Conservation (phyloP, 495 filamentous ascomycete species). For the Terfezia claveryi region DNA sequence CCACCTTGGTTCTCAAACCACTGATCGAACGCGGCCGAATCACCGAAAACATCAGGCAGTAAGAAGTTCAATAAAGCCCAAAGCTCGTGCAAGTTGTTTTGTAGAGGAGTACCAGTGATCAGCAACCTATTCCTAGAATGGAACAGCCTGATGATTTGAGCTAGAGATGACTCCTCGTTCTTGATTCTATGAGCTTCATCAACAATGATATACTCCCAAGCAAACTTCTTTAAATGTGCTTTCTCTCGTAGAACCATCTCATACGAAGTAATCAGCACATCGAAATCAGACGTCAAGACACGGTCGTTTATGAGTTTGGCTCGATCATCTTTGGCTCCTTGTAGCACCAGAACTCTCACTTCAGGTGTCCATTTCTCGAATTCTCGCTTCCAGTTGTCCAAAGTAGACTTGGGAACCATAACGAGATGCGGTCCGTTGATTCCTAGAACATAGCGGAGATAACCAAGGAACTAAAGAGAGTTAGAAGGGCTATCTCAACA, state of each 20-base stretch:
- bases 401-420: conserved; percentile 85
- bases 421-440: conserved; percentile 88
- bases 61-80: conserved; percentile 97
- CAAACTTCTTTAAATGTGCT: conserved; percentile 84
- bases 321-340: conserved; percentile 88
- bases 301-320: conserved; percentile 74
- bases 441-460: conserved; percentile 69
- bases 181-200: conserved; percentile 99
- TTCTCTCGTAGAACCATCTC: conserved; percentile 95
- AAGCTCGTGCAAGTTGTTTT: conserved; percentile 98
- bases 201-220: conserved; percentile 99
- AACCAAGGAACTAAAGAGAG: conserved; percentile 66
- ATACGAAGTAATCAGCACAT: conserved; percentile 88
- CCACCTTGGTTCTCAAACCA: conserved; percentile 84
- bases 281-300: conserved; percentile 74
- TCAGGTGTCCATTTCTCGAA: conserved; percentile 89
- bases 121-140: conserved; percentile 86
- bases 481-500: conserved; percentile 1
- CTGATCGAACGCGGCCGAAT: conserved; percentile 91
- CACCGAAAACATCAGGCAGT: conserved; percentile 91
- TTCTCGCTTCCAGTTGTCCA: conserved; percentile 96
- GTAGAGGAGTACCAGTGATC: conserved; percentile 91
- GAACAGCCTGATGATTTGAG: conserved; percentile 92
- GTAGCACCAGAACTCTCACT: conserved; percentile 79
- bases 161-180: conserved; percentile 92